Evolutionary conservation across 2,329 filamentous ascomycete genomes (phyloP).

Genomic region (Microcera coccophila): DNA sequence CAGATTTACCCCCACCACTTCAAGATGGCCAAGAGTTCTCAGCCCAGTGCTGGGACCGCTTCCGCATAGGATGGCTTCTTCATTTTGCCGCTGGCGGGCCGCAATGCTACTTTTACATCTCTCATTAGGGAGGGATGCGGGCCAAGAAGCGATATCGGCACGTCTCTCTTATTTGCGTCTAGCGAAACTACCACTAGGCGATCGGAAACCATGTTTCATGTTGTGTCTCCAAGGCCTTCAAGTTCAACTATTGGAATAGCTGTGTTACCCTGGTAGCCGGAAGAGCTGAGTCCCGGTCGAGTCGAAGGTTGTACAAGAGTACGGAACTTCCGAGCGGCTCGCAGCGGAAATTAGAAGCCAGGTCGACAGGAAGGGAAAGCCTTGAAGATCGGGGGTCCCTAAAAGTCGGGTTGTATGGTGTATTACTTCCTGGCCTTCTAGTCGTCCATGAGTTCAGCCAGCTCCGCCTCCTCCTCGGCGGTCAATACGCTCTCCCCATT

Average conservation of each 20-base stretch:
- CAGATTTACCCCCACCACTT: not conserved
- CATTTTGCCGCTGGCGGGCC: not conserved
- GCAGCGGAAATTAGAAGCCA: too few relatives aligned
- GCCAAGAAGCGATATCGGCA: too few relatives aligned
- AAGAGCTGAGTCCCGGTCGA: not conserved
- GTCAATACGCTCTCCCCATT: conserved; percentile 59
- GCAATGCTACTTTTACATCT: too few relatives aligned
- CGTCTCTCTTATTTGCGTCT: not conserved
- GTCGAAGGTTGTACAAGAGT: not conserved
- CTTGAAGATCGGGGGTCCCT: not conserved
- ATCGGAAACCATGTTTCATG: not conserved
- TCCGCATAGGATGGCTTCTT: not conserved
- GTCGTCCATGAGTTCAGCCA: conserved; percentile 86
- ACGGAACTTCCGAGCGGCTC: too few relatives aligned
- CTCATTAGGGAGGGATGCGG: too few relatives aligned
- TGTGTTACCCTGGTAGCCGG: not conserved
- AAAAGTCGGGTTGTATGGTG: not conserved
- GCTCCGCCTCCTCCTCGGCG: conserved; percentile 85
- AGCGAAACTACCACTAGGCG: not conserved
- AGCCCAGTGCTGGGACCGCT: not conserved
- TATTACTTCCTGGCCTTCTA: conserved; percentile 22
- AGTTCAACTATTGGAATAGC: not conserved
- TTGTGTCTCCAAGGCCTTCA: not conserved
- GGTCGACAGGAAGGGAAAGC: not conserved
- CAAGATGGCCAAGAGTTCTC: not conserved